A percentile compares a stretch with the other conserved stretches of the same genome.
Conservation (phyloP, 73 alveolate species). For the Paramecium biaurelia region DNA sequence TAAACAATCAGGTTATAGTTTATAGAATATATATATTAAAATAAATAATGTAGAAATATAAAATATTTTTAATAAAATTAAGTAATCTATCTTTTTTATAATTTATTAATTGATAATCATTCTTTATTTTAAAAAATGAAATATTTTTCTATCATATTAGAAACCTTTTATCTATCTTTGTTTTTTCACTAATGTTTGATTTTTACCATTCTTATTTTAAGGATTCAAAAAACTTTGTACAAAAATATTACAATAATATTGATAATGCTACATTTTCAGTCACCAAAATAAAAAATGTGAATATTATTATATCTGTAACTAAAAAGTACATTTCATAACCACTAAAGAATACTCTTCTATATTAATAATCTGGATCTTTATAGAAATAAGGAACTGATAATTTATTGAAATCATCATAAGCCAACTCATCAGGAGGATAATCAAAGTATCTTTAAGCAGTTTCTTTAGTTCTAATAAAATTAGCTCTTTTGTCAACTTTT, state of each 20-base stretch:
- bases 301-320: constrained; percentile 71
- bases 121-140: neutral
- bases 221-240: constrained; percentile 67
- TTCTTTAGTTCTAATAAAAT: constrained; percentile 68
- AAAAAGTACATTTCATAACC: constrained; percentile 83
- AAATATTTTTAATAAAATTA: too few species aligned
- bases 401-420: constrained; percentile 53
- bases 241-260: constrained; percentile 74
- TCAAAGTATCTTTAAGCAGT: constrained; percentile 75
- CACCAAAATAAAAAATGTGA: constrained; percentile 66
- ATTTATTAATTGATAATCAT: neutral
- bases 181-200: constrained; percentile 76
- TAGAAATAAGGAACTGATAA: constrained; percentile 76
- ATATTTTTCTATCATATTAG: constrained; percentile 52
- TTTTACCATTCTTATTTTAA: constrained; percentile 74
- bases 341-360: constrained; percentile 73
- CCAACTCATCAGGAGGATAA: constrained; percentile 82
- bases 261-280: constrained; percentile 68
- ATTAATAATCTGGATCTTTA: constrained; percentile 78
- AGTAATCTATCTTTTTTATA: too few species aligned
- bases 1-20: too few species aligned
- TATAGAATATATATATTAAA: too few species aligned
- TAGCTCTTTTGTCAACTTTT: constrained; percentile 59
- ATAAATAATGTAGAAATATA: too few species aligned
- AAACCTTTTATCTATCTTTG: constrained; percentile 84